A percentile compares a stretch with the other conserved stretches of the same genome.
These are phyloP conservation scores for Podila clonocystis DNA, from an alignment of 192 early-diverging fungal species.

Conservation along the genomic window DNA sequence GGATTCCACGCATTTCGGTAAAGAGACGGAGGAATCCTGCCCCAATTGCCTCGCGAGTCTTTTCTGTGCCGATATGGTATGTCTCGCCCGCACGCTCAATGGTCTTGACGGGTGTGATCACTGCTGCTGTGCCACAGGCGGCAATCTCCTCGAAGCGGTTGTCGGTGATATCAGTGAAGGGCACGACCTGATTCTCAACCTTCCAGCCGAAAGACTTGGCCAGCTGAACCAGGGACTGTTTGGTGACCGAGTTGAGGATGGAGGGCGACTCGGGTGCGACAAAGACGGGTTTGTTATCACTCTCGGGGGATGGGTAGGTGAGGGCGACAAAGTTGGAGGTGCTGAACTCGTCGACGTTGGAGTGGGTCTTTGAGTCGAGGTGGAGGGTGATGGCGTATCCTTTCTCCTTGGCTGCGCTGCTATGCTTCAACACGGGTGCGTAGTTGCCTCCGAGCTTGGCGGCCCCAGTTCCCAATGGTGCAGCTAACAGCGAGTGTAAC, in stretches of 20 bases:
- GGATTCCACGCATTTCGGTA: conserved; percentile 69
- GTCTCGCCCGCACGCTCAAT: conserved; percentile 66
- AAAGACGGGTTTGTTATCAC: conserved; percentile 60
- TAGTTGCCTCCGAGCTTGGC: conserved; percentile 83
- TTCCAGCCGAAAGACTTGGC: conserved; percentile 72
- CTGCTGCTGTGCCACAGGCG: conserved; percentile 80
- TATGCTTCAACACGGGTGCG: conserved; percentile 69
- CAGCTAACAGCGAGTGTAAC: conserved; percentile 36
- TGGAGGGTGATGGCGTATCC: conserved; percentile 79
- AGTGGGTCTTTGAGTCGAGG: conserved; percentile 71
- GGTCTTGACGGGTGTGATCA: conserved; percentile 76
- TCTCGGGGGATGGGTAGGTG: conserved; percentile 57
- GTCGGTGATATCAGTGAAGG: conserved; percentile 64
- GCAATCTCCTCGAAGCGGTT: conserved; percentile 74
- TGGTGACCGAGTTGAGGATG: conserved; percentile 76
- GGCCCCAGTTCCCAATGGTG: conserved; percentile 65
- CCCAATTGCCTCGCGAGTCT: conserved; percentile 57
- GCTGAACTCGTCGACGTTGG: conserved; percentile 79
- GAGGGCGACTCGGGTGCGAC: conserved; percentile 72
- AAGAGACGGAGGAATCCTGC: conserved; percentile 66
- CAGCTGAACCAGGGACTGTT: conserved; percentile 67
- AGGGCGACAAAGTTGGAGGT: conserved; percentile 83
- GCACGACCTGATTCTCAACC: conserved; percentile 63
- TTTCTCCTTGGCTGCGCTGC: conserved; percentile 65
- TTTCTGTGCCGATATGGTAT: conserved; percentile 52